A percentile compares a stretch with the other conserved stretches of the same genome.
phyloP scores from a whole-genome alignment of 1,284 basidiomycete species.

The Malassezia globosa region DNA sequence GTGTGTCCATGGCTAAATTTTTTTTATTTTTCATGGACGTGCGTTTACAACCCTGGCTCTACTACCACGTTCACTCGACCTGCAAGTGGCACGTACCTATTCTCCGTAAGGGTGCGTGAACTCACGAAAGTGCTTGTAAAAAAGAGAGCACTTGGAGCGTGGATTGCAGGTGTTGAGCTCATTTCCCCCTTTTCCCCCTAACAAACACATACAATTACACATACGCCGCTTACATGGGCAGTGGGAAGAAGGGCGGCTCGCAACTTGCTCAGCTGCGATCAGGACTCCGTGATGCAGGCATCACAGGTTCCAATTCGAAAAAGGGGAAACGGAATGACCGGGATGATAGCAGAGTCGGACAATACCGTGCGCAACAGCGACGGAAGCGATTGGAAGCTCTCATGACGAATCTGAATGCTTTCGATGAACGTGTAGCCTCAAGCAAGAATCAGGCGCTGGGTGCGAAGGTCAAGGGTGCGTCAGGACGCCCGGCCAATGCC shows the following conservation, averaged over 20 bases:
- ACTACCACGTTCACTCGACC: too few relatives aligned
- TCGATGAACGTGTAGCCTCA: conserved; percentile 54
- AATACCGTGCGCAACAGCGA: conserved; percentile 23
- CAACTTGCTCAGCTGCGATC: conserved; percentile 44
- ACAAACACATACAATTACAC: too few relatives aligned
- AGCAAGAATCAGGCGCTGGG: conserved; percentile 86
- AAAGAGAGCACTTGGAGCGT: too few relatives aligned
- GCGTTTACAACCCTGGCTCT: too few relatives aligned
- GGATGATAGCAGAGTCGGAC: conserved; percentile 39
- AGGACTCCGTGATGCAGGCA: conserved; percentile 32
- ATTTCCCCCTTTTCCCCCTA: too few relatives aligned
- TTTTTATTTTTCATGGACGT: too few relatives aligned
- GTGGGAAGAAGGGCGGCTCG: conserved; percentile 35
- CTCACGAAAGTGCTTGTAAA: too few relatives aligned
- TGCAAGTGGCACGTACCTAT: too few relatives aligned
- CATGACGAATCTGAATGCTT: conserved; percentile 74
- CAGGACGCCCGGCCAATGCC: conserved; percentile 70
- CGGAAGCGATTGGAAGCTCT: conserved; percentile 68
- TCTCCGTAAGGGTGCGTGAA: too few relatives aligned
- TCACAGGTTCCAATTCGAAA: conserved; percentile 34
- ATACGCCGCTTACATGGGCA: conserved; percentile 28
- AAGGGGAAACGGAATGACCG: conserved; percentile 51
- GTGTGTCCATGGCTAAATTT: too few relatives aligned
- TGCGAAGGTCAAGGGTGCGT: conserved; percentile 68
- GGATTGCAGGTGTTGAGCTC: too few relatives aligned